Base-by-base conservation (phyloP, 2,329 filamentous ascomycete species). In the Penicillium psychrosexuale region DNA sequence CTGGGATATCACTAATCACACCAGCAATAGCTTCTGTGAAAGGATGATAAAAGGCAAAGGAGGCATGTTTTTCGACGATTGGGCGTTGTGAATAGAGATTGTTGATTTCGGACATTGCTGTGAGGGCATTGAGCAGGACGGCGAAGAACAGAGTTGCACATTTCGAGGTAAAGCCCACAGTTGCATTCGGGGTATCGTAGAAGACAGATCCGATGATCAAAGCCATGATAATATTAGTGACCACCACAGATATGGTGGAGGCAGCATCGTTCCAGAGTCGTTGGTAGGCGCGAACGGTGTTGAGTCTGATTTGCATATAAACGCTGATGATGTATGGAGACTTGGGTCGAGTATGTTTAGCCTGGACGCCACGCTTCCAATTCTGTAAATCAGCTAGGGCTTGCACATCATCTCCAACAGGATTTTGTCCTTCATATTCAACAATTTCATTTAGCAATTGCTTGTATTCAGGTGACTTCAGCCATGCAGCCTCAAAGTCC, bases 141-240 rank as follows among this genome's bases (percentile, higher is more conserved):
- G 90, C 89, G 67, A 94, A 94, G 82, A 95, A 96, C 47, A 96
- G 78, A 7, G 93, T 80, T 31, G 88, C 86, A 55, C 88, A 89
- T 55, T 90, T 85, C 63, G 84, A 80, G 74, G 85, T 91, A 78
- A 95, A 94, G 61, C 85, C 90, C 28, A 72, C 68, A 0, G 89
- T 87, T 15, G 78, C 80, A 2, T 78, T 68, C 22, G 82, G 74
- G 13, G 94, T 76, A 68, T 94, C 87, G 77, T 84, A 95, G 74
- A 93, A 96, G 60, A 94, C 85, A 53, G 85, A 88, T 44, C 87
- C 79, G 53, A 95, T 83, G 66, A 96, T 88, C 55, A 96, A 77
- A 51, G 88, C 80, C 82, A 93, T 87, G 62, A 83, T 73, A 34
- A 85, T 80, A 71, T 94, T 93, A 58, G 83, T 87, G 34, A 74